These are phyloP conservation scores for Diaporthe vexans DNA, from an alignment of 2,329 filamentous ascomycete species.

Conservation along the genomic window DNA sequence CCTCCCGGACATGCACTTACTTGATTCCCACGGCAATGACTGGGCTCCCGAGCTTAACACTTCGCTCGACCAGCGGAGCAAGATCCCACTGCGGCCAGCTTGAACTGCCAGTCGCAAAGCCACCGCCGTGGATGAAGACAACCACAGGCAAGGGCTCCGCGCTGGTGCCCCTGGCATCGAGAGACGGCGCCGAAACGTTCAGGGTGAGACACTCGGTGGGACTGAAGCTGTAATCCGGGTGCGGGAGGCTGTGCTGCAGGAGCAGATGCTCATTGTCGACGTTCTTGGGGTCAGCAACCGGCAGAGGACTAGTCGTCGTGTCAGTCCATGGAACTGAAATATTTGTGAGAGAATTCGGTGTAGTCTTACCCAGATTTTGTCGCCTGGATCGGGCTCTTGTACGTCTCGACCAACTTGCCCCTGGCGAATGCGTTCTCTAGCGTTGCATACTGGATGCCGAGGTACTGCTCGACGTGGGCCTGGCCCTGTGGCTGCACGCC, in stretches of 20 bases:
- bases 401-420: conserved; percentile 37
- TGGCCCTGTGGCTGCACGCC: conserved; percentile 23
- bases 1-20: conserved; percentile 46
- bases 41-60: conserved; percentile 57
- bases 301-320: conserved; percentile 52
- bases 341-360: too few species aligned
- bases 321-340: too few species aligned
- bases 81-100: conserved; percentile 67
- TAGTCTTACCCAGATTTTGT: conserved; percentile 52
- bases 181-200: conserved; percentile 62
- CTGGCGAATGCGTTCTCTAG: conserved; percentile 43
- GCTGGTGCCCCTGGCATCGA: conserved; percentile 24
- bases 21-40: conserved; percentile 62
- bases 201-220: conserved; percentile 65
- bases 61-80: conserved; percentile 59
- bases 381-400: conserved; percentile 47
- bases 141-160: conserved; percentile 61
- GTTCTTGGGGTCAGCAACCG: conserved; percentile 55
- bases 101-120: conserved; percentile 62
- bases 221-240: conserved; percentile 55
- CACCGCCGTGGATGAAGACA: conserved; percentile 68
- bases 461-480: conserved; percentile 43
- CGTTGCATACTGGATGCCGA: conserved; percentile 46
- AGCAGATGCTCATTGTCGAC: conserved; percentile 61
- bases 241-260: conserved; percentile 62